Conservation (phyloP, 257 asterid species). For the Echium plantagineum region DNA sequence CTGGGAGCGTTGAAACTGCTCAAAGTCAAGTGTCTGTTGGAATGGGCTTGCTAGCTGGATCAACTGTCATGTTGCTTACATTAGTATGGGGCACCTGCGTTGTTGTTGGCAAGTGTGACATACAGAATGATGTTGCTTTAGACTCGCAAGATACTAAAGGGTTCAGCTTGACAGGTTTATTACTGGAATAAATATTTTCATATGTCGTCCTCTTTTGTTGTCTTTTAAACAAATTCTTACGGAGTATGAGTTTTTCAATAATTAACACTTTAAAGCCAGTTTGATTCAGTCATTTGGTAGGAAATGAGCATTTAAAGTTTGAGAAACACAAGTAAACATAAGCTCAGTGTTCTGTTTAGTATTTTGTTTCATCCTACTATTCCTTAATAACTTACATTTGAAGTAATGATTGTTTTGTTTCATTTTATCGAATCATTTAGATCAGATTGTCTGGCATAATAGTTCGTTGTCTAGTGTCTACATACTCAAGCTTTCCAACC, state of each 20-base stretch:
- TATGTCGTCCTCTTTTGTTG: not conserved
- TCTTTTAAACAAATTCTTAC: too few species aligned
- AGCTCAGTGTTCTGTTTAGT: not conserved
- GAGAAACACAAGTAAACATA: not conserved
- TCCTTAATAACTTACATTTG: not conserved
- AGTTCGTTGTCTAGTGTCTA: too few species aligned
- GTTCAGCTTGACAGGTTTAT: conserved; percentile 7
- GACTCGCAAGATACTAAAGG: conserved; percentile 12
- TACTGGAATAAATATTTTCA: not conserved
- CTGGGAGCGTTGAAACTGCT: conserved; percentile 39
- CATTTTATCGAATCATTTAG: too few species aligned
- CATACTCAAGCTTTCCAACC: not conserved
- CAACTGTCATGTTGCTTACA: conserved; percentile 50
- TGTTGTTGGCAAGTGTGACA: conserved; percentile 45
- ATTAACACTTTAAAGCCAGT: too few species aligned
- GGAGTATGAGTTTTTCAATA: too few species aligned
- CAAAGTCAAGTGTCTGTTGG: conserved; percentile 41
- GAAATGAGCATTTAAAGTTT: not conserved
- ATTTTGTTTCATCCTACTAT: not conserved
- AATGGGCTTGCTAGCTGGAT: conserved; percentile 60
- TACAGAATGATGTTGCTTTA: conserved; percentile 6
- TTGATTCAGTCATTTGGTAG: not conserved
- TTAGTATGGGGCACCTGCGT: conserved; percentile 49
- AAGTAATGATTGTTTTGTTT: not conserved
- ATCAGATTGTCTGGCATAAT: too few species aligned